Percentiles rank a stretch among this genome's conserved stretches.
phyloP scores from a whole-genome alignment of 1,284 basidiomycete genomes.

The Chiua sp. region DNA sequence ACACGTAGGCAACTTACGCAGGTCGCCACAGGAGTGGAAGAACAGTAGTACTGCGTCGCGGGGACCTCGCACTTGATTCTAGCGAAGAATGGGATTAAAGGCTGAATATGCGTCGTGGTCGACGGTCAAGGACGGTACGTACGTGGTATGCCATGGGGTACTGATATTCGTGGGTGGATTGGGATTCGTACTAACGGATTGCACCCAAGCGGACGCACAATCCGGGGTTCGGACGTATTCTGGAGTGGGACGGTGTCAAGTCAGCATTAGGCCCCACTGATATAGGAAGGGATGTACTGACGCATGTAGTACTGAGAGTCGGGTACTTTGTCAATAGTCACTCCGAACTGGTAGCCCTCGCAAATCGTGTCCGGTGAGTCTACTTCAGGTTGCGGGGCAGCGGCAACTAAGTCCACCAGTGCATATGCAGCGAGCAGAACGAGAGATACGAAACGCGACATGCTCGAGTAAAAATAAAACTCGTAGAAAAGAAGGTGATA shows the following conservation, averaged over 20 bases:
- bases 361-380: too few relatives aligned
- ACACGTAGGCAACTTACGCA: conserved; percentile 17
- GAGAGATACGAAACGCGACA: too few relatives aligned
- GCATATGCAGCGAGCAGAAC: too few relatives aligned
- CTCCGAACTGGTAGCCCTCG: too few relatives aligned
- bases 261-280: neutral
- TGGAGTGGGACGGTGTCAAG: neutral
- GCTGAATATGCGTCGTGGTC: neutral
- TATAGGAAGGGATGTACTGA: too few relatives aligned
- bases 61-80: conserved; percentile 26
- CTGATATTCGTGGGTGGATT: conserved; percentile 19
- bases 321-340: too few relatives aligned
- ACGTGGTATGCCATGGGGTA: conserved; percentile 10
- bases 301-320: too few relatives aligned
- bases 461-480: too few relatives aligned
- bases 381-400: too few relatives aligned
- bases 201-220: conserved; percentile 19
- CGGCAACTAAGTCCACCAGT: too few relatives aligned
- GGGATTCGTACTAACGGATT: conserved; percentile 16
- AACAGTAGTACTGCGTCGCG: conserved; percentile 17
- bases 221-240: conserved; percentile 12
- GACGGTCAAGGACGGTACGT: conserved; percentile 3
- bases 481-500: too few relatives aligned
- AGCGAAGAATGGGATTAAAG: neutral
- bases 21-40: conserved; percentile 11